Evolutionary conservation across 2,329 filamentous ascomycete genomes (phyloP), one percentile per base, ranked within the genome.

Genomic region (Cercospora zeina): DNA sequence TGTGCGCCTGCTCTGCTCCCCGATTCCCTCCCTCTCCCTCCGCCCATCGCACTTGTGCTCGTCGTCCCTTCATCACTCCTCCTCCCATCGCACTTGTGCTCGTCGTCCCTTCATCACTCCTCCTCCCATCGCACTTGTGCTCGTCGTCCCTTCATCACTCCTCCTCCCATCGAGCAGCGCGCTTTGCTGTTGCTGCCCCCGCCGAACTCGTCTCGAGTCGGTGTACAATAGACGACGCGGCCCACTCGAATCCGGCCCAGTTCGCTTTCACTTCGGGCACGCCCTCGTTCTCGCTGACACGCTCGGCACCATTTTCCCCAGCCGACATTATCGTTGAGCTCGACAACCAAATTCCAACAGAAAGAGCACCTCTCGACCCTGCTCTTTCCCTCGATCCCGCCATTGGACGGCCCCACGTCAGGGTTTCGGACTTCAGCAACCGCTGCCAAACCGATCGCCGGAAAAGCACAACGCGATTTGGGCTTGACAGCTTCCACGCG

Each of bases 261-360:
- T 51, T 59, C 56, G 16, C 30, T 36, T 58, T 50, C 39, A n/a
- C n/a, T n/a, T n/a, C n/a, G n/a, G 42, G 42, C 30, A 16, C 33
- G 45, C 36, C 54, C 37, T 56, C 54, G 36, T 56, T 30, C 34
- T 34, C 49, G 30, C 49, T 21, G 49, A 53, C 8, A 27, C n/a
- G 16, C n/a, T 39, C 54, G 36, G 36, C 54, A 56, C 34, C 45
- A 16, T 53, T 51, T 47, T 61, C 30, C 54, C 54, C 56, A 49
- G 27, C 42, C 42, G 21, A 49, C 24, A 27, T 27, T 27, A 42
- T 11, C n/a, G 42, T 49, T 49, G 42, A 30, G 21, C 42, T 24
- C 21, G 42, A 49, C 42, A 27, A n/a, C n/a, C 13, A 49, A 13
- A 21, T 27, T 24, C 11, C 7, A 49, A 14, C 7, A 36, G 19